phyloP scores from a whole-genome alignment of 2,329 filamentous ascomycete species.

The Colletotrichum sp. region DNA sequence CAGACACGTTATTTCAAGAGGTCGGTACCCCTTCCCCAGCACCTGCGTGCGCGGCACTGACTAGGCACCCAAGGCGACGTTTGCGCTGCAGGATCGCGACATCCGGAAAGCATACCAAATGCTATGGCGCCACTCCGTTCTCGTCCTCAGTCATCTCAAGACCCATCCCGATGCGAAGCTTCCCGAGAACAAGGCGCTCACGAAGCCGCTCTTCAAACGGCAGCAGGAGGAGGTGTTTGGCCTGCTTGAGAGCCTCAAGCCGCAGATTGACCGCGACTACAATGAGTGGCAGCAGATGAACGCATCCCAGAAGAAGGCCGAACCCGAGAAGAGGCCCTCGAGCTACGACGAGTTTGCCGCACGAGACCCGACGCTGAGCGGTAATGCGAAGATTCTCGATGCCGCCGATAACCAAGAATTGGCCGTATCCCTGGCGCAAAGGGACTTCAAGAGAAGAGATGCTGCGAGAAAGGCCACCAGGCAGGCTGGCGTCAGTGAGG shows the following conservation, averaged over 20 bases:
- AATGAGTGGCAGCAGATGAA: constrained; percentile 69
- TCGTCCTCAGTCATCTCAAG: constrained; percentile 79
- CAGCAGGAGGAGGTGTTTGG: constrained; percentile 62
- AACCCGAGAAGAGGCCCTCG: constrained; percentile 26
- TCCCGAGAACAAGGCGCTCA: constrained; percentile 66
- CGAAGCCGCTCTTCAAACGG: constrained; percentile 56
- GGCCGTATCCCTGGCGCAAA: constrained; percentile 77
- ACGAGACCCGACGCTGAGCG: constrained; percentile 66
- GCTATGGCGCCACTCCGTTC: constrained; percentile 84
- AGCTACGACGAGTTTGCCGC: constrained; percentile 54
- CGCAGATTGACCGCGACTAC: constrained; percentile 74
- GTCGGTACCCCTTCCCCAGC: constrained; percentile 45
- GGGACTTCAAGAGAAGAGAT: constrained; percentile 73
- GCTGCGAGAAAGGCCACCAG: constrained; percentile 62
- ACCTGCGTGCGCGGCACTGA: neutral
- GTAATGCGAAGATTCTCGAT: constrained; percentile 66
- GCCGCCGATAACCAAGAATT: constrained; percentile 75
- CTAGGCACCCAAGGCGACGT: constrained; percentile 66
- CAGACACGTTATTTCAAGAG: constrained; percentile 80
- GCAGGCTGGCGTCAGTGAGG: constrained; percentile 60
- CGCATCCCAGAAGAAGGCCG: constrained; percentile 37
- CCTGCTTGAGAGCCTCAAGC: constrained; percentile 80
- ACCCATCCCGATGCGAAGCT: constrained; percentile 78
- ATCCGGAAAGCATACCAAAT: constrained; percentile 88
- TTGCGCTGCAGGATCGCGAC: constrained; percentile 86